phyloP scores from a whole-genome alignment of 2,329 filamentous ascomycete genomes.

The Sporothrix schenckii region DNA sequence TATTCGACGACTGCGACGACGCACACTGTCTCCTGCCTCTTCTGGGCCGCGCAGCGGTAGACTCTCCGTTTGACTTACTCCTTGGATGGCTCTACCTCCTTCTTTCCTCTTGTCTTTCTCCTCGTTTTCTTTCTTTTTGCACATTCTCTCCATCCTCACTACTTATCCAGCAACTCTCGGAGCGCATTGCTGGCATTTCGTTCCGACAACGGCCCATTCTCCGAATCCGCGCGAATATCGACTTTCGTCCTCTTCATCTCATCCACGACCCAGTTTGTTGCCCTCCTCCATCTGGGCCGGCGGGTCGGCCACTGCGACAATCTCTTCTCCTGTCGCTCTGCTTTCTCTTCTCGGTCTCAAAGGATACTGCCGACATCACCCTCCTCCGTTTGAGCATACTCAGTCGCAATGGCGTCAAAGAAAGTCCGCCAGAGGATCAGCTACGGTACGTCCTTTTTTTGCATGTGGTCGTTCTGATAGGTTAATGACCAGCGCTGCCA shows the following conservation, averaged over 20 bases:
- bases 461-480: background rate
- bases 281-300: conserved; percentile 17
- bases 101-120: background rate
- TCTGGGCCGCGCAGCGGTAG: conserved; percentile 8
- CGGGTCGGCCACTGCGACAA: conserved; percentile 28
- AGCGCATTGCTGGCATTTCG: conserved; percentile 12
- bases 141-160: conserved; percentile 7
- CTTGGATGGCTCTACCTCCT: conserved; percentile 1
- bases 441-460: conserved; percentile 56
- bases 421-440: conserved; percentile 68
- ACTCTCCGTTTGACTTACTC: conserved; percentile 5
- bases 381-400: conserved; percentile 33
- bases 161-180: background rate
- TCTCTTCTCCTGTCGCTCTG: background rate
- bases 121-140: background rate
- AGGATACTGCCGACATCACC: background rate
- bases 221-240: conserved; percentile 16
- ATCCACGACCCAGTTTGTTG: background rate
- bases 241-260: background rate
- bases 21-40: conserved; percentile 23
- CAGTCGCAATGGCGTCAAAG: conserved; percentile 57
- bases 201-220: background rate
- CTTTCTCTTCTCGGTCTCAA: background rate
- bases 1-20: background rate
- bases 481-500: background rate